A percentile compares a stretch with the other conserved stretches of the same genome.
phyloP scores from a whole-genome alignment of 768 basidiomycete genomes.

The Hygrocybe punicea region DNA sequence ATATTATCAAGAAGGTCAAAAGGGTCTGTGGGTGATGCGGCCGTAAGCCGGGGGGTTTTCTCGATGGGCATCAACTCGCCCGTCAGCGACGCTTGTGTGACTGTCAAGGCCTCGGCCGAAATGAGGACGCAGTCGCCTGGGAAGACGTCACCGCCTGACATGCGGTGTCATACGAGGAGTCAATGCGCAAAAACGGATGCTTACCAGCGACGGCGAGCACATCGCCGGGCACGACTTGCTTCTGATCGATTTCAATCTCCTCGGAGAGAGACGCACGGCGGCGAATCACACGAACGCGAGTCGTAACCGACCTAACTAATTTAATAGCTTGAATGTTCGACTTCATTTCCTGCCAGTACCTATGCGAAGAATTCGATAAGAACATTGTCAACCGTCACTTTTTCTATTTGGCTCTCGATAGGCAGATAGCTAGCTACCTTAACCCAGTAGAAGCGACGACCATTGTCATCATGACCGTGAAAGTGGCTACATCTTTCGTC shows the following conservation, averaged over 20 bases:
- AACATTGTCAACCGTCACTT: conserved; percentile 13
- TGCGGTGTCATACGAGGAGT: not conserved
- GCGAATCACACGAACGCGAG: conserved; percentile 31
- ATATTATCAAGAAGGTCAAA: conserved; percentile 31
- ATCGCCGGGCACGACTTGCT: conserved; percentile 33
- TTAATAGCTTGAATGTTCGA: conserved; percentile 35
- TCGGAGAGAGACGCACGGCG: conserved; percentile 18
- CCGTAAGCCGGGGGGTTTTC: conserved; percentile 20
- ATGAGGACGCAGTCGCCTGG: conserved; percentile 36
- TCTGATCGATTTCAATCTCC: conserved; percentile 30
- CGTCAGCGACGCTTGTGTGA: conserved; percentile 36
- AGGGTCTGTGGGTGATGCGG: conserved; percentile 14
- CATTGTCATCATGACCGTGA: conserved; percentile 35
- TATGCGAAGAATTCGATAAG: not conserved
- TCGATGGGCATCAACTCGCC: conserved; percentile 37
- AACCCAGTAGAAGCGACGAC: conserved; percentile 34
- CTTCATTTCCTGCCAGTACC: conserved; percentile 24
- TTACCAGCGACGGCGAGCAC: conserved; percentile 31
- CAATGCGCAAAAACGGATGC: not conserved
- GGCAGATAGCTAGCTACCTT: too few species aligned
- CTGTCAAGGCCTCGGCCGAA: conserved; percentile 31
- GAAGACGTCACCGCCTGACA: conserved; percentile 21
- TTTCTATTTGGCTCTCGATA: too few species aligned
- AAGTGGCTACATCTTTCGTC: conserved; percentile 31
- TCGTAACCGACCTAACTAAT: conserved; percentile 33